Percentiles rank a stretch among this genome's conserved stretches.
These are phyloP conservation scores for Nitzschia sp. DNA, from an alignment of 108 stramenopile species.

Conservation along the genomic window DNA sequence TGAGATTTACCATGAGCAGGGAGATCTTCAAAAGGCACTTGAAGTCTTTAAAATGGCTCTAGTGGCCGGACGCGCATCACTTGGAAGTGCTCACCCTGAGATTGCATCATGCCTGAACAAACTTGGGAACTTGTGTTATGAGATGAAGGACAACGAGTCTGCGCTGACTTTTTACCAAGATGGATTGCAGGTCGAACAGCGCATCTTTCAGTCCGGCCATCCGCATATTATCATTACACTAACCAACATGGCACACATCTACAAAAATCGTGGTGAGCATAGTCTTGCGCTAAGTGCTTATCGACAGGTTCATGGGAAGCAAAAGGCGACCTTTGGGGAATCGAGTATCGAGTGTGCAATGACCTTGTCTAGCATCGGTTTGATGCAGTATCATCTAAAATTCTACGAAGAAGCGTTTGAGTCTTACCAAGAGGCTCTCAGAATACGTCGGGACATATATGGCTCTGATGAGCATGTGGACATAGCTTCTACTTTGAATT, in stretches of 20 bases:
- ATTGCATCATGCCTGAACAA: constrained; percentile 62
- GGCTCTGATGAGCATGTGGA: constrained; percentile 53
- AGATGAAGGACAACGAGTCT: constrained; percentile 41
- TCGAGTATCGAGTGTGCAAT: constrained; percentile 42
- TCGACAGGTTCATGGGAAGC: constrained; percentile 39
- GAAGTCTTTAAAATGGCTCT: constrained; percentile 38
- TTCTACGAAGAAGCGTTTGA: constrained; percentile 45
- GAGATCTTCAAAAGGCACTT: constrained; percentile 38
- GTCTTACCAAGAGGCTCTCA: constrained; percentile 59
- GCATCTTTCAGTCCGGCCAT: constrained; percentile 34
- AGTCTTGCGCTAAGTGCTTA: constrained; percentile 41
- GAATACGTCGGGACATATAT: constrained; percentile 41
- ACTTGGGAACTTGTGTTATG: constrained; percentile 62
- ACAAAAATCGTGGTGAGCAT: constrained; percentile 39
- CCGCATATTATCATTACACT: constrained; percentile 50
- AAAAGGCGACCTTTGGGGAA: constrained; percentile 27
- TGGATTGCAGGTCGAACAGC: constrained; percentile 47
- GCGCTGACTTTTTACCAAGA: constrained; percentile 56
- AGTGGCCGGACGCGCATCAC: constrained; percentile 21
- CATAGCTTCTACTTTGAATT: constrained; percentile 59
- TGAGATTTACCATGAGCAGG: constrained; percentile 48
- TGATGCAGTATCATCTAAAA: constrained; percentile 50
- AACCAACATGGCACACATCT: constrained; percentile 41
- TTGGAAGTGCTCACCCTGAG: constrained; percentile 56
- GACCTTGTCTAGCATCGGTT: constrained; percentile 56